Conservation (phyloP, 1,284 basidiomycete genomes). For the Ceratobasidium sp. region DNA sequence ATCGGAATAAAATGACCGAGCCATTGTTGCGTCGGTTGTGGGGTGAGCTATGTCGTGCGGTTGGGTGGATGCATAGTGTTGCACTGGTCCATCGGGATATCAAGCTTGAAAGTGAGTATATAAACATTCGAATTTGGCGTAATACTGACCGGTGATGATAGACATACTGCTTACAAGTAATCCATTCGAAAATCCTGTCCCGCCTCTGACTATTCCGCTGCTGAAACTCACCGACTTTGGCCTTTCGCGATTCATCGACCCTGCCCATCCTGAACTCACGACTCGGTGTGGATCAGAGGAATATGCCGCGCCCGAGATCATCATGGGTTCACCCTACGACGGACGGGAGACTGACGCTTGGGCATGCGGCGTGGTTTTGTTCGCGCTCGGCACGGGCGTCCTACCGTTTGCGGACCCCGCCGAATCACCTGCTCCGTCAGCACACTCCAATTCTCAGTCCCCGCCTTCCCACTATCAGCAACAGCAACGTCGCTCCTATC, state of each 20-base stretch:
- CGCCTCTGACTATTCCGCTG: conserved; percentile 61
- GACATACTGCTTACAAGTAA: conserved; percentile 65
- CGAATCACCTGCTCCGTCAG: conserved; percentile 20
- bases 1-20: conserved; percentile 60
- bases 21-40: conserved; percentile 77
- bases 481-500: conserved; percentile 47
- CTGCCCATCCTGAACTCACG: conserved; percentile 70
- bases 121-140: not conserved
- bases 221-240: conserved; percentile 93
- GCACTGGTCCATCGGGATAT: conserved; percentile 91
- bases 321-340: conserved; percentile 80
- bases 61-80: conserved; percentile 89
- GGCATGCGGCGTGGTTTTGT: conserved; percentile 87
- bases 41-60: conserved; percentile 79
- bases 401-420: conserved; percentile 63
- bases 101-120: conserved; percentile 88
- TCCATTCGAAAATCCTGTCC: conserved; percentile 53
- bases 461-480: not conserved
- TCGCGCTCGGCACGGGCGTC: conserved; percentile 70
- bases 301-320: conserved; percentile 91
- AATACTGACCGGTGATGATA: conserved; percentile 45
- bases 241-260: conserved; percentile 83
- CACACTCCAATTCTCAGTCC: conserved; percentile 3
- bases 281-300: conserved; percentile 92
- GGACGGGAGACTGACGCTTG: conserved; percentile 88